Conservation (phyloP, 768 basidiomycete species). For the Baorangia bicolor region DNA sequence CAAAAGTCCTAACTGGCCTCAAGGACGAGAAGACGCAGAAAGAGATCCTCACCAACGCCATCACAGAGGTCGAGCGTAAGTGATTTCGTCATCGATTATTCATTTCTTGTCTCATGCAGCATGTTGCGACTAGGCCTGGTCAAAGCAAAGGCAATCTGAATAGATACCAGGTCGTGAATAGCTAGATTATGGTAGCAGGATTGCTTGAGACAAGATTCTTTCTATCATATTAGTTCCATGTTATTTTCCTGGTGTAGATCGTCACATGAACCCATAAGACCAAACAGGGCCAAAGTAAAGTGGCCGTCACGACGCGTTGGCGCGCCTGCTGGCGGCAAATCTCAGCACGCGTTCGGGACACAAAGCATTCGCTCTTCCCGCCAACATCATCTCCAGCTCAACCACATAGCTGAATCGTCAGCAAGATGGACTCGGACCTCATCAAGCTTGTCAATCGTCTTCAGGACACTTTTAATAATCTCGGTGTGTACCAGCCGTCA, state of each 20-base stretch:
- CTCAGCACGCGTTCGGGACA: slow-evolving; percentile 18
- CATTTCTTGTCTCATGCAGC: not conserved
- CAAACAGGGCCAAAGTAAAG: slow-evolving; percentile 30
- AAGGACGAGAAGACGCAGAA: slow-evolving; percentile 88
- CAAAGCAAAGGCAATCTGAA: slow-evolving; percentile 87
- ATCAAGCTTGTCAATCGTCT: slow-evolving; percentile 94
- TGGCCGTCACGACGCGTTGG: slow-evolving; percentile 34
- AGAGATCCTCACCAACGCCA: slow-evolving; percentile 75
- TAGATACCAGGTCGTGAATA: slow-evolving; percentile 10
- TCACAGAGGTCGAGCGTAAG: slow-evolving; percentile 92
- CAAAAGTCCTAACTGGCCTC: slow-evolving; percentile 79
- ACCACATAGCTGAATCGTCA: not conserved
- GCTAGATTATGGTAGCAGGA: slow-evolving; percentile 31
- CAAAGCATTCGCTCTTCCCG: slow-evolving; percentile 1
- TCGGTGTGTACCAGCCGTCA: slow-evolving; percentile 52
- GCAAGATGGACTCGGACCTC: slow-evolving; percentile 86
- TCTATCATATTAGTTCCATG: slow-evolving; percentile 5
- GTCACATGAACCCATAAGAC: not conserved
- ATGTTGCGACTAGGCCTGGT: slow-evolving; percentile 64
- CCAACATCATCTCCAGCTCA: slow-evolving; percentile 2
- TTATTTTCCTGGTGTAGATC: not conserved
- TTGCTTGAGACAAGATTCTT: slow-evolving; percentile 1
- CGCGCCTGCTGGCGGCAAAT: slow-evolving; percentile 9
- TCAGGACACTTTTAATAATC: slow-evolving; percentile 88
- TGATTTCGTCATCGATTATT: slow-evolving; percentile 21